Evolutionary conservation across 345 rosid genomes (phyloP).

Genomic region (Atalantia buxifolia): DNA sequence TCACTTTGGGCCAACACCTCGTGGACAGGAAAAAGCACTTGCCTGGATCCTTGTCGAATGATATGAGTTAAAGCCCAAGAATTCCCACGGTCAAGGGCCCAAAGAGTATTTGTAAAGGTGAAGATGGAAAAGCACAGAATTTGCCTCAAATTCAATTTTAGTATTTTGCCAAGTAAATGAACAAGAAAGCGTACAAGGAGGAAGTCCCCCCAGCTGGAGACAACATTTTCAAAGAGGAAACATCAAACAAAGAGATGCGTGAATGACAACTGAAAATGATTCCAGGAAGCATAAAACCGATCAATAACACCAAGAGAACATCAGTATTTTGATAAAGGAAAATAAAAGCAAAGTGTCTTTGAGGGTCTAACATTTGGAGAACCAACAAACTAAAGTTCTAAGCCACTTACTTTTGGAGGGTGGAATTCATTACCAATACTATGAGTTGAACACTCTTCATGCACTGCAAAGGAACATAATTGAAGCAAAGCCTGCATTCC

Average conservation of each 20-base stretch:
- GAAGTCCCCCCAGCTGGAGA: too few relatives aligned
- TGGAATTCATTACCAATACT: too few relatives aligned
- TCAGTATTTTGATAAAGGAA: background rate
- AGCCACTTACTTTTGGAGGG: background rate
- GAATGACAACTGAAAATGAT: background rate
- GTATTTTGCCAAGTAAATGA: too few relatives aligned
- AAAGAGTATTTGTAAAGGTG: background rate
- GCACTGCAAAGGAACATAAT: background rate
- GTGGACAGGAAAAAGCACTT: background rate
- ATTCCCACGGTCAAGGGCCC: background rate
- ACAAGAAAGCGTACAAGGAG: too few relatives aligned
- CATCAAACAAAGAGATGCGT: background rate
- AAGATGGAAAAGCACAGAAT: background rate
- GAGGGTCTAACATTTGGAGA: background rate
- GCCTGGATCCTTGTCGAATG: too few relatives aligned
- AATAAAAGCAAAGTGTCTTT: background rate
- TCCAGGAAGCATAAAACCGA: background rate
- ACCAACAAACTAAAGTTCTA: background rate
- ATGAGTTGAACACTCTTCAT: background rate
- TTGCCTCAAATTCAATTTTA: background rate
- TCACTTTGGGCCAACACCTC: background rate
- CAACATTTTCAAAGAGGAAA: too few relatives aligned
- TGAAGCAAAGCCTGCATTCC: background rate
- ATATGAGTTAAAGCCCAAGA: background rate
- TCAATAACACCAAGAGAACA: too few relatives aligned